These are phyloP conservation scores for Halophytophthora batemanensis DNA, from an alignment of 352 stramenopile genomes.

Conservation along the genomic window DNA sequence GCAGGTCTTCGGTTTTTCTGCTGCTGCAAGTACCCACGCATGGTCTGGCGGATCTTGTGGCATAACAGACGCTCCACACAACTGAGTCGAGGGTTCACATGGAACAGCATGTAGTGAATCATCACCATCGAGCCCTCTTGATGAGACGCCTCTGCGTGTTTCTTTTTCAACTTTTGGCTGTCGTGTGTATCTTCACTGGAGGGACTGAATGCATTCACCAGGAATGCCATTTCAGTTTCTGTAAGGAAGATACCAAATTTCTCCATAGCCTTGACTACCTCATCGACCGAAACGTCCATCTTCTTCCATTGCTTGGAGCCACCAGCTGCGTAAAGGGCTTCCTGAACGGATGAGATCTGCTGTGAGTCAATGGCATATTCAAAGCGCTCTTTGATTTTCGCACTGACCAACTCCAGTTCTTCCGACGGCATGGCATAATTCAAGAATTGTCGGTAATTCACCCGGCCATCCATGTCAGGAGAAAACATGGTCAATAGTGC, in stretches of 20 bases:
- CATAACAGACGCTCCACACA: conserved; percentile 51
- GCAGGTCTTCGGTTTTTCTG: conserved; percentile 25
- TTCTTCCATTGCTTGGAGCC: conserved; percentile 14
- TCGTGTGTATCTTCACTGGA: neutral
- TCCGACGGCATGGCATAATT: conserved; percentile 49
- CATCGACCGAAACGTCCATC: conserved; percentile 11
- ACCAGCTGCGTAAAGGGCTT: conserved; percentile 23
- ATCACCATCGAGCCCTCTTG: conserved; percentile 12
- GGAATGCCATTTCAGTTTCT: conserved; percentile 24
- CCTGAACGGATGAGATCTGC: conserved; percentile 36
- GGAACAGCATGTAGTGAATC: conserved; percentile 48
- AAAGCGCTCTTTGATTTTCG: conserved; percentile 64
- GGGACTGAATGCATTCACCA: conserved; percentile 21
- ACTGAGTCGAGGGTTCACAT: conserved; percentile 53
- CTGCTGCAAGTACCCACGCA: conserved; percentile 30
- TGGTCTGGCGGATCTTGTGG: conserved; percentile 62
- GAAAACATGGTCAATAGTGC: conserved; percentile 58
- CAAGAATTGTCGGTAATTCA: conserved; percentile 77
- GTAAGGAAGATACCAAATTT: conserved; percentile 36
- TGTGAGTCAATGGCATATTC: conserved; percentile 55
- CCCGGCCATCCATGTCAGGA: conserved; percentile 48
- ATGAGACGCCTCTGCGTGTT: neutral
- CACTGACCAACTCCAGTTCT: conserved; percentile 46
- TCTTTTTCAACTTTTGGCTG: neutral
- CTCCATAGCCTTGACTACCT: conserved; percentile 15